phyloP scores from a whole-genome alignment of 1,284 basidiomycete genomes.

The Ceratobasidium sp. region DNA sequence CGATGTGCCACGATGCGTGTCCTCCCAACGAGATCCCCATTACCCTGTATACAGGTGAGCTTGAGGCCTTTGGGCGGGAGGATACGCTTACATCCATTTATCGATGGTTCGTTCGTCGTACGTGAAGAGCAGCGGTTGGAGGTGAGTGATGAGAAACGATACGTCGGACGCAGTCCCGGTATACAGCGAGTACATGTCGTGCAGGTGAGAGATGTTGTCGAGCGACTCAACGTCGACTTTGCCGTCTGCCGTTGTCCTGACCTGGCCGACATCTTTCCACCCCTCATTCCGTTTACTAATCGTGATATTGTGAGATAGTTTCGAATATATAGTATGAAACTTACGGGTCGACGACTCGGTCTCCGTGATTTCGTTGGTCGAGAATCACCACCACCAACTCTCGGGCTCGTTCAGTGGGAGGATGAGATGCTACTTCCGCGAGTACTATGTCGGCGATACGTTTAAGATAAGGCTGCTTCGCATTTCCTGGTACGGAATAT shows the following conservation, averaged over 20 bases:
- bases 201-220: conserved; percentile 46
- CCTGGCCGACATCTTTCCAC: conserved; percentile 51
- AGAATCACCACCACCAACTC: conserved; percentile 44
- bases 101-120: conserved; percentile 59
- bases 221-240: conserved; percentile 16
- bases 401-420: conserved; percentile 15
- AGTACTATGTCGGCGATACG: conserved; percentile 19
- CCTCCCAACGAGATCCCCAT: conserved; percentile 43
- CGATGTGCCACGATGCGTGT: conserved; percentile 48
- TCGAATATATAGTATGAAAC: neutral
- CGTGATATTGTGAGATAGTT: neutral
- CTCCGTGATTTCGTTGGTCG: conserved; percentile 59
- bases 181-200: conserved; percentile 56
- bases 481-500: neutral
- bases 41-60: neutral
- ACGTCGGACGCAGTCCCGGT: conserved; percentile 61
- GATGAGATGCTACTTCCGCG: conserved; percentile 1
- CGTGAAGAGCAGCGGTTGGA: conserved; percentile 62
- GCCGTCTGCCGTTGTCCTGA: conserved; percentile 53
- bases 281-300: conserved; percentile 52
- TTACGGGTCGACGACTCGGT: conserved; percentile 51
- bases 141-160: conserved; percentile 61
- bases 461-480: conserved; percentile 10
- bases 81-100: conserved; percentile 55
- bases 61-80: neutral